phyloP scores from a whole-genome alignment of 1,284 basidiomycete species.

The Ceratobasidium sp. region DNA sequence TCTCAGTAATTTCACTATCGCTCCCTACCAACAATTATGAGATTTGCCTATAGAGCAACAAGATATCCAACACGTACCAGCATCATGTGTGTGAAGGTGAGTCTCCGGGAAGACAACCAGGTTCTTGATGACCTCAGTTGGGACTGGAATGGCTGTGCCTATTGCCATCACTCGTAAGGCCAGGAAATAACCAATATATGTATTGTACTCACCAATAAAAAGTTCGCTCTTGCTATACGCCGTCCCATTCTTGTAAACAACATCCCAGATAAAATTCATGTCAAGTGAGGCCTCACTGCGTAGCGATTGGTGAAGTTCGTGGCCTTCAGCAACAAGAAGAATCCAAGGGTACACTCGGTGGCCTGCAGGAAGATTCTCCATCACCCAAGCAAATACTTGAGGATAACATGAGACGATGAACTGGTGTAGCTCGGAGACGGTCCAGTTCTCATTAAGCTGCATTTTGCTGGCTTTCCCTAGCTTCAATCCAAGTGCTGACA shows the following conservation, averaged over 20 bases:
- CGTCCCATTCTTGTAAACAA: neutral
- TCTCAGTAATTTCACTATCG: no score
- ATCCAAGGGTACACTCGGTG: neutral
- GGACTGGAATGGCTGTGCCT: no score
- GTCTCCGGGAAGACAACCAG: no score
- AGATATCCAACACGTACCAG: no score
- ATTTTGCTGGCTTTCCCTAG: neutral
- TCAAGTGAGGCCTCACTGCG: neutral
- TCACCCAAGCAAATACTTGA: neutral
- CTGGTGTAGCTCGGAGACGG: neutral
- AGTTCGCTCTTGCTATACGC: neutral
- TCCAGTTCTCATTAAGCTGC: neutral
- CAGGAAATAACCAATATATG: no score
- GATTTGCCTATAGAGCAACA: no score
- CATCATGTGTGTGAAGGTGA: no score
- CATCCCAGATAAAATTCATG: neutral
- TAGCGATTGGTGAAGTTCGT: neutral
- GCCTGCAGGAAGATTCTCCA: neutral
- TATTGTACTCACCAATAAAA: neutral
- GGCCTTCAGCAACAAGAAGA: neutral
- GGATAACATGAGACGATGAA: neutral
- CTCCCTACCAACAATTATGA: no score
- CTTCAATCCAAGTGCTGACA: neutral
- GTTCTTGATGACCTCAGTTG: no score
- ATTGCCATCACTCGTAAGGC: no score